Base-by-base conservation (phyloP, 306 rosid species). In the Cucurbita maxima region DNA sequence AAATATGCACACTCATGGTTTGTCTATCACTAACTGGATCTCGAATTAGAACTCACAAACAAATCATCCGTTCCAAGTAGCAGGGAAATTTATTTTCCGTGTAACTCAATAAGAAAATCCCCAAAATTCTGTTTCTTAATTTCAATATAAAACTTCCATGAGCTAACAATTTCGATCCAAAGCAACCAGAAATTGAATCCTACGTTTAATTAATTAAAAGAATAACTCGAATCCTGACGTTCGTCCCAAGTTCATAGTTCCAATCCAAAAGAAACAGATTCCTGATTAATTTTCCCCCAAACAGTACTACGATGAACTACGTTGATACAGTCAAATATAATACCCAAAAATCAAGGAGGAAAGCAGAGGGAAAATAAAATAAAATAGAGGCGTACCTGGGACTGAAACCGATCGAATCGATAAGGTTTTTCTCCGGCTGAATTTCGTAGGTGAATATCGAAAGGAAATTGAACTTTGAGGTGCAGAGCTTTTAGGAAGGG, bases 341-440 rank as follows among this genome's bases (percentile, higher is more conserved):
- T 67, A 20, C 2, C 55, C 41, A 30, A 30, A 14, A 14, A 22
- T 14, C 41, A 11, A 70, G 58, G 13, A 22, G 71, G 40, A 57
- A 44, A 7, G 19, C 50, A 0, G 19, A 37, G 36, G 43, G 50
- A 10, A 14, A 55, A 66, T 10, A 41, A 4, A 1, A 6, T 30
- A 25, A 44, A 55, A 25, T 18, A 59, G 73, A n/a, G 48, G 34
- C 55, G 7, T 64, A 87, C 98, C 96, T 7, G 90, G 70, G 80
- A 79, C n/a, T 16, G 92, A 87, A 76, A 79, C 78, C 13, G 96
- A 81, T 79, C 96, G 96, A 86, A 92, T 82, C 34, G 91, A 87
- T 8, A 90, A 67, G 40, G 84, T 67, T 71, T 79, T 84, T 3
- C 70, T 73, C 61, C 75, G 86, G 76, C 78, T 78, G 83, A 85